These are phyloP conservation scores for Sugiyamaella marilandica DNA, from an alignment of 805 yeast species.

Conservation along the genomic window DNA sequence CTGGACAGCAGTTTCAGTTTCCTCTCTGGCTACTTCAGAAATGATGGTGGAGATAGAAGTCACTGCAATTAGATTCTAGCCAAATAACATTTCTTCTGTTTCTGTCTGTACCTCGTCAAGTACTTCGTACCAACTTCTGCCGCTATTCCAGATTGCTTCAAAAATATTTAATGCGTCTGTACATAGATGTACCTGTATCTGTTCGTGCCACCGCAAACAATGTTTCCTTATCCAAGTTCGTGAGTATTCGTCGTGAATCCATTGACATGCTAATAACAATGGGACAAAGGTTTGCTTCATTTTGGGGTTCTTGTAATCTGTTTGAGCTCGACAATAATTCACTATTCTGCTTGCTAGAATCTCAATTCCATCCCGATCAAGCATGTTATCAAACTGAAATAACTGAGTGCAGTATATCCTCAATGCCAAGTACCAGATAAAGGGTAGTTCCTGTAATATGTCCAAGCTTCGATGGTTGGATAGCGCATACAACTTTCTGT, in stretches of 20 bases:
- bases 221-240: background rate
- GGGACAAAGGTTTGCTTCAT: background rate
- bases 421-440: background rate
- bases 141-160: background rate
- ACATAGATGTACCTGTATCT: background rate
- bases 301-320: background rate
- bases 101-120: background rate
- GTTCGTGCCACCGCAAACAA: background rate
- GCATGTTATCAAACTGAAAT: background rate
- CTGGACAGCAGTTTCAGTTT: background rate
- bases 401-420: background rate
- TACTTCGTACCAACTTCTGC: background rate
- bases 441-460: background rate
- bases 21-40: background rate
- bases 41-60: background rate
- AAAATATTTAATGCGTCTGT: background rate
- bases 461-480: background rate
- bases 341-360: background rate
- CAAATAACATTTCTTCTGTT: background rate
- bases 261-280: background rate
- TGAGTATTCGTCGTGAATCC: background rate
- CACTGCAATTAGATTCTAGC: background rate
- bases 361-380: background rate
- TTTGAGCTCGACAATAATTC: background rate
- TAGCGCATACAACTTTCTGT: background rate